Evolutionary conservation across 2,329 filamentous ascomycete genomes (phyloP), one percentile per base, ranked within the genome.

Genomic region (Colletotrichum viniferum): DNA sequence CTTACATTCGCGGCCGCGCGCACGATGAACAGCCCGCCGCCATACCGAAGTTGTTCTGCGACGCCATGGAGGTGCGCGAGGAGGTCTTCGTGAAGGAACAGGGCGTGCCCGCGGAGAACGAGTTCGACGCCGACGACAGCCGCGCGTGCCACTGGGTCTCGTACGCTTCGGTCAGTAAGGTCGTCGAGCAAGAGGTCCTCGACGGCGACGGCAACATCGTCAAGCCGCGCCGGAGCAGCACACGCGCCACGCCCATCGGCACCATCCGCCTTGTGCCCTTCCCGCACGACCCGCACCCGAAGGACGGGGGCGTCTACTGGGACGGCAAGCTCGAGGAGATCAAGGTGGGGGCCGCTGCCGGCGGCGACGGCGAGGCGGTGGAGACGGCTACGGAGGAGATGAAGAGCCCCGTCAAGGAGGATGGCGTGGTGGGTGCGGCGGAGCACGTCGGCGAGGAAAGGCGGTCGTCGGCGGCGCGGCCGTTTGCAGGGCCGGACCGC

Each of bases 91-190:
- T 93, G 28, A 48, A 85, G 9, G 92, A 93, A 80, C 92, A 94
- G 79, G 79, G 83, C 0, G 86, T 92, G 16, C 87, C 90, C 0
- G 83, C 92, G 1, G 91, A 94, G 48, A 91, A 92, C 78, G 96
- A 98, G 83, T 89, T 95, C 78, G 96, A 98, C 86, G 86, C 88
- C 2, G 95, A 98, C 82, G 96, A 98, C 83, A 78, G 89, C 1
- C 90, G 94, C 43, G 93, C 92, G 78, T 96, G 93, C 85, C 96
- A 98, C 84, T 98, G 95, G 94, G 93, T 98, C 34, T 88, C 93
- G n/a, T 98, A 98, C 84, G 91, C 92, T 63, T 92, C 89, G 18
- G 88, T 94, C 71, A 89, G 89, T 69, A 86, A 84, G 64, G 84
- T 82, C 5, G 84, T 85, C 60, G 83, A 84, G 74, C 81, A 82